phyloP scores from a whole-genome alignment of 2,329 filamentous ascomycete species.

The Colletotrichum cuscutae region DNA sequence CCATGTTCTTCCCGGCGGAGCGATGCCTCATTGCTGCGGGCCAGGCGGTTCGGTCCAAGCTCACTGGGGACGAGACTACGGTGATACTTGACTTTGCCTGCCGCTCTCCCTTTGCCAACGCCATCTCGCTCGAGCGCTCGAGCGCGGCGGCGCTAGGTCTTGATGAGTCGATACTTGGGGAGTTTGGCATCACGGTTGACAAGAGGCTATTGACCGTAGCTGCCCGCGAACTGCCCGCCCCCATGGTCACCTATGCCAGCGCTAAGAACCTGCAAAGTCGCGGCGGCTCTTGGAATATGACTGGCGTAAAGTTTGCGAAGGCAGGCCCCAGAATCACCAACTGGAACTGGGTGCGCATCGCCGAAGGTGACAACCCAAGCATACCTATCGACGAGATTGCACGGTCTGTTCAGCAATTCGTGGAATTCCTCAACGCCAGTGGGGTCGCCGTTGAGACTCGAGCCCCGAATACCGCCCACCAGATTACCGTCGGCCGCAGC shows the following conservation, averaged over 20 bases:
- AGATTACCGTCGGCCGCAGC: too few species aligned
- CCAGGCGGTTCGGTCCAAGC: conserved; percentile 69
- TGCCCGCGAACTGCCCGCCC: conserved; percentile 74
- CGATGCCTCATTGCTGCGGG: conserved; percentile 71
- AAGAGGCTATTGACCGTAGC: conserved; percentile 75
- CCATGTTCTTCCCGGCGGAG: conserved; percentile 75
- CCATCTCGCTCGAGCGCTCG: conserved; percentile 68
- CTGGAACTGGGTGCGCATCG: conserved; percentile 63
- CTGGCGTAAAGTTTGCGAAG: conserved; percentile 63
- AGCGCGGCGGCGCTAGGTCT: conserved; percentile 68
- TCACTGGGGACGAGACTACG: conserved; percentile 69
- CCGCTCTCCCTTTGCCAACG: conserved; percentile 73
- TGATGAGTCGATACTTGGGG: conserved; percentile 47
- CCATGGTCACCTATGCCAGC: conserved; percentile 67
- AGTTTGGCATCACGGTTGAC: conserved; percentile 73
- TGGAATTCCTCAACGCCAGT: conserved; percentile 45
- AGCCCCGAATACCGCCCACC: too few species aligned
- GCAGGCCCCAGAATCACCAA: conserved; percentile 55
- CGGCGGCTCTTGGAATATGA: conserved; percentile 79
- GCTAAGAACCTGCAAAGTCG: conserved; percentile 44
- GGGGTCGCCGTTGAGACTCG: conserved; percentile 50
- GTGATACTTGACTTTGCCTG: conserved; percentile 80
- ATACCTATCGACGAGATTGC: conserved; percentile 15
- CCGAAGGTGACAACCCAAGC: conserved; percentile 5
- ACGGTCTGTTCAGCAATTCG: conserved; percentile 46